Evolutionary conservation across 179 eudicot species (phyloP), one percentile per base, ranked within the genome.

Genomic region (Silene vulgaris): DNA sequence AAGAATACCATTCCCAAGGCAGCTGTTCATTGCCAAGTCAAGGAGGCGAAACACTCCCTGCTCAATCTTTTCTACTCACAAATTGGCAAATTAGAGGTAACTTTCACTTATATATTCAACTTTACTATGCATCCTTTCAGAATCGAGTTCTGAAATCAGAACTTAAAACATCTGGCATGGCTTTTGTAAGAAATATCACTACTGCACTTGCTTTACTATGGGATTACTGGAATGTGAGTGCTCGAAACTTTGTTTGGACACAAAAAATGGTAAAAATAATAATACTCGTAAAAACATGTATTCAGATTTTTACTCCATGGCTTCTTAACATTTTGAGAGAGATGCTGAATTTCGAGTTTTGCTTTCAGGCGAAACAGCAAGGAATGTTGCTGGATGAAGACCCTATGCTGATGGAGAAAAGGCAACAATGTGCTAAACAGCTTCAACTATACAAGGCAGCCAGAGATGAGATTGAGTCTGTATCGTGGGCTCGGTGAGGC

Each of bases 11-110:
- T 94, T 77, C 97, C 98, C 12, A 94, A 94, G 83, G 98, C 98
- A 23, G 91, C 87, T 48, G 98, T 94, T 71, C 88, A 87, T 84
- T 94, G 97, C 79, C 98, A 94, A 83, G 98, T 94, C 60, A 88
- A 72, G 81, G 91, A 92, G 79, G 97, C 98, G 52, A 94, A 88
- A 74, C 90, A 86, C 17, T 86, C 87, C 2, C 74, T 94, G 74
- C 96, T 94, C 40, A 90, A 88, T 75, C 77, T 72, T 77, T 94
- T 94, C 84, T 94, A 94, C 80, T 75, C 80, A 0, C 96, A 87
- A 76, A 85, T 94, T 30, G 98, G 97, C 79, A 89, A 75, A 84
- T 88, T 83, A 83, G 97, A 90, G 96, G 98, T 94, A 81, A 50
- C 12, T 30, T 12, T 48, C 73, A 73, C 74, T 26, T 66, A 0